A percentile compares a stretch with the other conserved stretches of the same genome.
Evolutionary conservation across 805 yeast species (phyloP).

Genomic region (Wickerhamiella shivajii): DNA sequence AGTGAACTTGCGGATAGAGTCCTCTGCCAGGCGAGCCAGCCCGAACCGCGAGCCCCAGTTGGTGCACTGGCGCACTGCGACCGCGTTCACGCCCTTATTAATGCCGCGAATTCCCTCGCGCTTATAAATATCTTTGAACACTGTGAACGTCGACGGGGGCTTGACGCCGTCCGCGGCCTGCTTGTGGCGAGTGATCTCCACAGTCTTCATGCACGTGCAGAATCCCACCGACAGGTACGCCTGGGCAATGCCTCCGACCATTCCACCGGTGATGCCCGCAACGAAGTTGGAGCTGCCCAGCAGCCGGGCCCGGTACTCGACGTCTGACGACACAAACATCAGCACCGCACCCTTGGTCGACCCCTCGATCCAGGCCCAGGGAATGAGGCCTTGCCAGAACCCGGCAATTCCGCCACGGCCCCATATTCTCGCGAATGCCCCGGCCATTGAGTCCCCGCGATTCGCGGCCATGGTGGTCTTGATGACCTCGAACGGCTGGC

Average conservation of each 20-base stretch:
- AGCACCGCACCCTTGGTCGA: slow-evolving; percentile 97
- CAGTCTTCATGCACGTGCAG: slow-evolving; percentile 98
- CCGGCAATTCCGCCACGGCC: slow-evolving; percentile 86
- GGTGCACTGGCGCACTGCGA: slow-evolving; percentile 96
- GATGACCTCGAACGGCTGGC: slow-evolving; percentile 91
- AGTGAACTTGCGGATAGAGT: slow-evolving; percentile 48
- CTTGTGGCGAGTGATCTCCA: slow-evolving; percentile 85
- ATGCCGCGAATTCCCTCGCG: slow-evolving; percentile 89
- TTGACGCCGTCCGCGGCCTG: slow-evolving; percentile 54
- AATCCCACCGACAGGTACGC: slow-evolving; percentile 93
- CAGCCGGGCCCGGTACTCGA: slow-evolving; percentile 53
- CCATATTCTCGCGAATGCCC: slow-evolving; percentile 68
- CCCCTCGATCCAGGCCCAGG: slow-evolving; percentile 99
- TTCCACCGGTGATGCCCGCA: slow-evolving; percentile 92
- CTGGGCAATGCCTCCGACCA: slow-evolving; percentile 91
- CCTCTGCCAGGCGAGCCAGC: slow-evolving; percentile 81
- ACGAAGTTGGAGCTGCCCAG: slow-evolving; percentile 53
- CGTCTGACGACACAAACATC: slow-evolving; percentile 82
- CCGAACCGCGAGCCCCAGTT: slow-evolving; percentile 99
- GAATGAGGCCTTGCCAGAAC: slow-evolving; percentile 92
- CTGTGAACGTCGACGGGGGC: slow-evolving; percentile 66
- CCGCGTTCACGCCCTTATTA: slow-evolving; percentile 96
- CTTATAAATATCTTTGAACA: slow-evolving; percentile 67
- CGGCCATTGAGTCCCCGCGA: slow-evolving; percentile 50
- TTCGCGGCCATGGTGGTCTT: slow-evolving; percentile 99